Percentiles rank a stretch among this genome's conserved stretches.
Conservation (phyloP, 2,329 filamentous ascomycete genomes). For the Colletotrichum sp. region DNA sequence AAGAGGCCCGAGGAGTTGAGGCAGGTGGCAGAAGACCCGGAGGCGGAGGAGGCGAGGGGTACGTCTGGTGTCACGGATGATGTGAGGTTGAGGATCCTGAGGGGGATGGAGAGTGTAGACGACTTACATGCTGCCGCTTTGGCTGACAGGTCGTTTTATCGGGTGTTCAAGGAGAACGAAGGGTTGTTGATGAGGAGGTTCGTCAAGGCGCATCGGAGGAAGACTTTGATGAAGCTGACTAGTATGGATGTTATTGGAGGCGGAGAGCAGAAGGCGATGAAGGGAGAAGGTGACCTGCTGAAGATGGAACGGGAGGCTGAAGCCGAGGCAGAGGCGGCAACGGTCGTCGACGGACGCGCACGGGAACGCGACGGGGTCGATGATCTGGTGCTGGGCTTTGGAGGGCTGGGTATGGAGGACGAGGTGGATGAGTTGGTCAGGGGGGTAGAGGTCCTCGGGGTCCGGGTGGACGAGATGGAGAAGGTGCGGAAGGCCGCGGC, state of each 20-base stretch:
- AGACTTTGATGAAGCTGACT: slow-evolving; percentile 1
- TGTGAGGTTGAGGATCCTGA: slow-evolving; percentile 45
- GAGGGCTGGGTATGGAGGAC: background rate
- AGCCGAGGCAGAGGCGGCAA: background rate
- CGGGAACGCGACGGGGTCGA: background rate
- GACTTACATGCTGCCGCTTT: slow-evolving; percentile 49
- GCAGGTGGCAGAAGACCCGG: background rate
- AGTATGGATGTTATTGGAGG: slow-evolving; percentile 17
- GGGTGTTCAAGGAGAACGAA: slow-evolving; percentile 50
- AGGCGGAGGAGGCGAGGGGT: background rate
- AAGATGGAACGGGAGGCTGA: slow-evolving; percentile 25
- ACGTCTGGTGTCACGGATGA: slow-evolving; percentile 36
- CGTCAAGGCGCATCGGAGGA: slow-evolving; percentile 24
- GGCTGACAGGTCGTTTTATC: slow-evolving; percentile 47
- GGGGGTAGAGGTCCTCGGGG: background rate
- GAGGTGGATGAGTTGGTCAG: background rate
- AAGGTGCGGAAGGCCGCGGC: background rate
- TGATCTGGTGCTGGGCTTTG: background rate
- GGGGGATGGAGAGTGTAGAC: slow-evolving; percentile 40
- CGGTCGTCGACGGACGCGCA: background rate
- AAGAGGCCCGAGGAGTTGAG: background rate
- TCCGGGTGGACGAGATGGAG: background rate
- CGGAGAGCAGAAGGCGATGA: slow-evolving; percentile 33
- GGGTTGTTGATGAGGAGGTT: slow-evolving; percentile 35
- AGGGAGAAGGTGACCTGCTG: slow-evolving; percentile 7